Conservation (phyloP, 2,329 filamentous ascomycete species). For the Microdochium trichocladiopsis region DNA sequence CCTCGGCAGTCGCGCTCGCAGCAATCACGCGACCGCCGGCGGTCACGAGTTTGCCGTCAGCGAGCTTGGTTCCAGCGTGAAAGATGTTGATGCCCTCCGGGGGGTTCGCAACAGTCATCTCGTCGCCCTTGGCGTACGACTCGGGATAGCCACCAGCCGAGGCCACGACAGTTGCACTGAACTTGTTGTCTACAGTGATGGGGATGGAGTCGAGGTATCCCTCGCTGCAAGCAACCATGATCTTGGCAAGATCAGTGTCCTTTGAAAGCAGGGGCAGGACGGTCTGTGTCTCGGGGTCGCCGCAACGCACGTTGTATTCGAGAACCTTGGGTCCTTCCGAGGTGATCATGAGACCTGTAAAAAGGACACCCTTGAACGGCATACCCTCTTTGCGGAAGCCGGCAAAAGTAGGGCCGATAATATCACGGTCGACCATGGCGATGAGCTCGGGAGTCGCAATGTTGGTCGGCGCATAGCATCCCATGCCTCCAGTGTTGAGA, state of each 20-base stretch:
- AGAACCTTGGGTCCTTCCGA: conserved; percentile 62
- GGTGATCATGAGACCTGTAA: conserved; percentile 81
- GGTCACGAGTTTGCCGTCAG: conserved; percentile 60
- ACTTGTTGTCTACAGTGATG: conserved; percentile 61
- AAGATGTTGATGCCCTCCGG: conserved; percentile 64
- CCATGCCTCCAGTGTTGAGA: conserved; percentile 96
- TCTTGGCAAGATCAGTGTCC: conserved; percentile 77
- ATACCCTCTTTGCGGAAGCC: conserved; percentile 79
- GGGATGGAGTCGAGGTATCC: conserved; percentile 65
- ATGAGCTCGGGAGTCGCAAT: conserved; percentile 71
- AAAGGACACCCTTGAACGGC: conserved; percentile 68
- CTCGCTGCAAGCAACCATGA: conserved; percentile 80
- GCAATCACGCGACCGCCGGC: conserved; percentile 90
- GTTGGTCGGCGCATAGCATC: conserved; percentile 88
- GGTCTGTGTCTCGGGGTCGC: conserved; percentile 73
- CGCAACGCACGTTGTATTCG: conserved; percentile 76
- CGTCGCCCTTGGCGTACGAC: conserved; percentile 71
- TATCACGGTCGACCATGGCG: conserved; percentile 68
- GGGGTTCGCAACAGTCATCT: conserved; percentile 41
- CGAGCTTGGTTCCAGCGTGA: conserved; percentile 79
- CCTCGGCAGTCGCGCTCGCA: conserved; percentile 68
- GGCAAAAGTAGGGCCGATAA: conserved; percentile 83
- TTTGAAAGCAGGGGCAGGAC: conserved; percentile 71
- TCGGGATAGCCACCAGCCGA: conserved; percentile 89
- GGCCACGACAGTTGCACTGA: conserved; percentile 88